Evolutionary conservation across 106 monocot genomes (phyloP).

Genomic region (Apostasia shenzhenica): DNA sequence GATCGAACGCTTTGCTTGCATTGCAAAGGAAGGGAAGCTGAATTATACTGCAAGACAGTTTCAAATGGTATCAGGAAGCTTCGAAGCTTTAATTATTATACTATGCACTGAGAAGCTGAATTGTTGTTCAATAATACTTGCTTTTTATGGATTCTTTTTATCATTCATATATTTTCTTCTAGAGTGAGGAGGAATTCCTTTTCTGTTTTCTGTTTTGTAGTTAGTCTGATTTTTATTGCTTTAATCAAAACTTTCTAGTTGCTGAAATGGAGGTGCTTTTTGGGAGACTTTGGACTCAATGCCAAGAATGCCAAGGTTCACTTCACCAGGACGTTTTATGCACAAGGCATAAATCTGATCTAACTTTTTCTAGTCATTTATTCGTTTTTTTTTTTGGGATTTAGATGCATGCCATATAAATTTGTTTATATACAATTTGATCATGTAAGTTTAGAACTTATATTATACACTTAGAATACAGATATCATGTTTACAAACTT

Average conservation of each 20-base stretch:
- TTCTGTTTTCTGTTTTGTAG: not conserved
- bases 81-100: not conserved
- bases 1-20: slow-evolving; percentile 83
- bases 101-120: no score
- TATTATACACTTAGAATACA: no score
- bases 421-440: not conserved
- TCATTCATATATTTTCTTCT: not conserved
- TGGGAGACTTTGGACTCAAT: slow-evolving; percentile 96
- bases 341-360: slow-evolving; percentile 50
- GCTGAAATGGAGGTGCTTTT: slow-evolving; percentile 84
- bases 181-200: not conserved
- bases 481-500: no score
- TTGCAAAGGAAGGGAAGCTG: slow-evolving; percentile 98
- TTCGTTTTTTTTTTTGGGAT: not conserved
- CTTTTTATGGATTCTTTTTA: not conserved
- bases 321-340: slow-evolving; percentile 98
- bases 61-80: slow-evolving; percentile 57
- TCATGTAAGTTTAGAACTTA: not conserved
- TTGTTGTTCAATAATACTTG: not conserved
- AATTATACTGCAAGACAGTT: slow-evolving; percentile 92
- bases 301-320: slow-evolving; percentile 99
- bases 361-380: not conserved
- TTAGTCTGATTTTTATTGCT: not conserved
- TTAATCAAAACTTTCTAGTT: slow-evolving; percentile 31
- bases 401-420: no score